A percentile compares a stretch with the other conserved stretches of the same genome.
Evolutionary conservation across 1,284 basidiomycete genomes (phyloP).

Genomic region (Sporisorium sorghi): DNA sequence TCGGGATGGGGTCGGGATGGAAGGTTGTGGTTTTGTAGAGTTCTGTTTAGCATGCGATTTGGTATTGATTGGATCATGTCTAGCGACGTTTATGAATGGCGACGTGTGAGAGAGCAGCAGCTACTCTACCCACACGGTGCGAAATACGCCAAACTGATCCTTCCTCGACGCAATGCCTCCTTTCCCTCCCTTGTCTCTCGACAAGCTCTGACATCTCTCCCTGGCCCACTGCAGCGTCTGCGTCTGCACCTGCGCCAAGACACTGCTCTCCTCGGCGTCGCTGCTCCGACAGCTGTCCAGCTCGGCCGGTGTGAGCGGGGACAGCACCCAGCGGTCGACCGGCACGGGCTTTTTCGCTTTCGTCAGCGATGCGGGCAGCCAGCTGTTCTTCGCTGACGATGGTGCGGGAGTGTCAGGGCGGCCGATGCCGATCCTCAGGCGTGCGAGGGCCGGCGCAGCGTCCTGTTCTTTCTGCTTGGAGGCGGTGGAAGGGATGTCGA

Average conservation of each 20-base stretch:
- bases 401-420: conserved; percentile 2
- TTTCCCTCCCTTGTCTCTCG: too few relatives aligned
- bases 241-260: neutral
- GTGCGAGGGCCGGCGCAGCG: neutral
- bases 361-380: neutral
- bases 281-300: conserved; percentile 18
- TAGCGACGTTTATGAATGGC: neutral
- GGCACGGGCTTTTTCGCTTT: conserved; percentile 4
- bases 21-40: too few relatives aligned
- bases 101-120: neutral
- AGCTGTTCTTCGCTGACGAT: neutral
- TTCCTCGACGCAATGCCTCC: conserved; percentile 5
- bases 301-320: conserved; percentile 8
- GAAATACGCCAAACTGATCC: conserved; percentile 35
- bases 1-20: neutral
- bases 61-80: neutral
- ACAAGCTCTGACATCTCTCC: conserved; percentile 3
- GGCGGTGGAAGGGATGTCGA: conserved; percentile 8
- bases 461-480: neutral
- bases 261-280: neutral
- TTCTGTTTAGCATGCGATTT: neutral
- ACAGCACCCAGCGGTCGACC: conserved; percentile 37
- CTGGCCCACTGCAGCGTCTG: conserved; percentile 17
- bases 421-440: conserved; percentile 35
- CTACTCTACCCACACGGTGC: conserved; percentile 37